Conservation (phyloP, 1,284 basidiomycete species). For the Psilocybe mexicana region DNA sequence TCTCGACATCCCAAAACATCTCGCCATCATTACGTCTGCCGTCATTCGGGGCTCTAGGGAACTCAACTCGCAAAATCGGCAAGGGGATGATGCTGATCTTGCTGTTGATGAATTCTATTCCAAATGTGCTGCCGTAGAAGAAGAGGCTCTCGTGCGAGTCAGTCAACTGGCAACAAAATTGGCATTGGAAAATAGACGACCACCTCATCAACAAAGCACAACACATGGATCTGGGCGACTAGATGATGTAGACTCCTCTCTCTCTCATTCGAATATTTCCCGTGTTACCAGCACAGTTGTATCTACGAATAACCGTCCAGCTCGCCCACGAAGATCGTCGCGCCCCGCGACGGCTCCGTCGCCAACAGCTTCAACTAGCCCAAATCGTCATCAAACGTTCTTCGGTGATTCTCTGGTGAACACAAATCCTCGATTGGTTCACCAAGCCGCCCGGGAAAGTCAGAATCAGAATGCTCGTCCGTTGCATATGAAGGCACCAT, state of each 20-base stretch:
- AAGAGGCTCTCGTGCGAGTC: conserved; percentile 63
- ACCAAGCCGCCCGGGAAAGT: conserved; percentile 7
- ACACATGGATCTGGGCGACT: conserved; percentile 2
- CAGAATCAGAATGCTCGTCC: conserved; percentile 18
- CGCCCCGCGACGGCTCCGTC: conserved; percentile 48
- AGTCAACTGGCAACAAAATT: conserved; percentile 53
- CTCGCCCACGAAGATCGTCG: conserved; percentile 27
- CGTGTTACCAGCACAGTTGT: conserved; percentile 21
- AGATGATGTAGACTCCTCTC: background rate
- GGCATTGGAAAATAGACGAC: conserved; percentile 34
- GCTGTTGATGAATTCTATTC: conserved; percentile 49
- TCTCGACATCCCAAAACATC: conserved; percentile 69
- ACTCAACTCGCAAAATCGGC: conserved; percentile 32
- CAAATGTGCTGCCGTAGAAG: conserved; percentile 72
- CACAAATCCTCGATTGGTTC: conserved; percentile 5
- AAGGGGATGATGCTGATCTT: conserved; percentile 27
- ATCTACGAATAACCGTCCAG: conserved; percentile 13
- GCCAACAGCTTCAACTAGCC: conserved; percentile 27
- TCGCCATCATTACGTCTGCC: conserved; percentile 72
- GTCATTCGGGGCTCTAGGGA: conserved; percentile 61
- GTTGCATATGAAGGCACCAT: conserved; percentile 42
- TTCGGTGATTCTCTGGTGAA: conserved; percentile 14
- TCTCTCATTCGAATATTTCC: background rate
- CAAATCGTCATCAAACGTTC: conserved; percentile 24
- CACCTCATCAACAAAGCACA: conserved; percentile 15